Evolutionary conservation across 768 basidiomycete species (phyloP).

Genomic region (Rhodotorula taiwanensis): DNA sequence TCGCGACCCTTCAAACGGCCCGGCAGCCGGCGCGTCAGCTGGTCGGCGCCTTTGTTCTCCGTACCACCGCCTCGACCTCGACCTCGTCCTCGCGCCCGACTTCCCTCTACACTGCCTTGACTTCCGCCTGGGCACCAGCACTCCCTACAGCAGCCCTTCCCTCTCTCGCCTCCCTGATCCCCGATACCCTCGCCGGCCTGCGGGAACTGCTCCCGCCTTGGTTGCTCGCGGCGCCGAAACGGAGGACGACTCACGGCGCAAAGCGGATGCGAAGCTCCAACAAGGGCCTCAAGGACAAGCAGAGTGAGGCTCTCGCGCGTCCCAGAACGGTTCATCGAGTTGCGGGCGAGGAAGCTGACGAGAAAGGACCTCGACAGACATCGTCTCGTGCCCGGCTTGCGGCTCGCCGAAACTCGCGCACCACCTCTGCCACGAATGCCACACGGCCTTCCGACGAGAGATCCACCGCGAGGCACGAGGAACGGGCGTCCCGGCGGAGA

Average conservation of each 20-base stretch:
- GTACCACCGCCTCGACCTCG: neutral
- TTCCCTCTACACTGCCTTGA: neutral
- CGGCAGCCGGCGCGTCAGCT: constrained; percentile 9
- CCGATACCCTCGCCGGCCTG: constrained; percentile 42
- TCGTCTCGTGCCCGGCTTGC: constrained; percentile 84
- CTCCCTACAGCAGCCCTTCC: neutral
- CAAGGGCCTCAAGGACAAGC: constrained; percentile 90
- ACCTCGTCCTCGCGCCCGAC: neutral
- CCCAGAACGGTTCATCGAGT: neutral
- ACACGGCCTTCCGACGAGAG: constrained; percentile 58
- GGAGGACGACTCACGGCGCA: constrained; percentile 82
- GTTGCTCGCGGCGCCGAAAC: constrained; percentile 87
- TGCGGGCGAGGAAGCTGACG: too few species aligned
- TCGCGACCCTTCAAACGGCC: neutral
- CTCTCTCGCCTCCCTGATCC: constrained; percentile 17
- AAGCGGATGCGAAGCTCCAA: constrained; percentile 93
- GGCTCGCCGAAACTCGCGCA: constrained; percentile 82
- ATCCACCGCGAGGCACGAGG: constrained; percentile 52
- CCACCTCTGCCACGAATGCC: constrained; percentile 76
- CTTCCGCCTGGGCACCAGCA: constrained; percentile 2
- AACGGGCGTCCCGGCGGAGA: neutral
- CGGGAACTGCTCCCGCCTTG: constrained; percentile 77
- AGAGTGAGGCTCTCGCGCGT: constrained; percentile 54
- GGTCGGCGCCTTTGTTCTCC: neutral
- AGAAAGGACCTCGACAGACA: constrained; percentile 56